Evolutionary conservation across 257 asterid species (phyloP).

Genomic region (Fraxinus pennsylvanica): DNA sequence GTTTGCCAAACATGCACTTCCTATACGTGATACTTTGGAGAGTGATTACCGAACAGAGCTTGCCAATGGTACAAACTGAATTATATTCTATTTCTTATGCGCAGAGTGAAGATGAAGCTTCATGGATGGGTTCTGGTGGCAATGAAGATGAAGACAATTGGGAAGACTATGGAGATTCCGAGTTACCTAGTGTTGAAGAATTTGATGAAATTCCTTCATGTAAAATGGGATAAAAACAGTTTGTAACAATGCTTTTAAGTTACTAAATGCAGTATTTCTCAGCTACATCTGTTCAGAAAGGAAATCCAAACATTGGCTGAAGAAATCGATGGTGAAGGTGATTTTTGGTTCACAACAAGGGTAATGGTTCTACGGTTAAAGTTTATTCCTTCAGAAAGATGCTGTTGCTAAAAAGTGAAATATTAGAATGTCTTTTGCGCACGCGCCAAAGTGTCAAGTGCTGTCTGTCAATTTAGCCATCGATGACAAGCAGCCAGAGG

Average conservation of each 20-base stretch:
- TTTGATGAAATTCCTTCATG: too few species aligned
- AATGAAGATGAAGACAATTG: constrained; percentile 47
- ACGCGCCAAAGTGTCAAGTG: too few species aligned
- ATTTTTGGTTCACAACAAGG: neutral
- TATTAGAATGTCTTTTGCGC: neutral
- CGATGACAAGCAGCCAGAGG: too few species aligned
- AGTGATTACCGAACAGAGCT: neutral
- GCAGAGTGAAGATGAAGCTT: constrained; percentile 65
- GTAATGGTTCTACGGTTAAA: neutral
- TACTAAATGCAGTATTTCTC: neutral
- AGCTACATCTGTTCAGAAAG: too few species aligned
- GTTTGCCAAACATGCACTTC: too few species aligned
- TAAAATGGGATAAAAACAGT: too few species aligned
- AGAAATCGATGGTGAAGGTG: neutral
- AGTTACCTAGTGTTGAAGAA: constrained; percentile 20
- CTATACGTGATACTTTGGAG: too few species aligned
- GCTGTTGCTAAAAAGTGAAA: neutral
- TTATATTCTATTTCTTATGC: constrained; percentile 19
- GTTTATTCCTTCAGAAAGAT: neutral
- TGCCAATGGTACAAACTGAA: neutral
- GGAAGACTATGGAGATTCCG: constrained; percentile 48
- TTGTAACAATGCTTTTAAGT: neutral
- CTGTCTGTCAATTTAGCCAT: too few species aligned
- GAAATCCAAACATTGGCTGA: neutral
- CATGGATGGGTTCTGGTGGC: constrained; percentile 41